Evolutionary conservation across 2,329 filamentous ascomycete species (phyloP).

Genomic region (Sporothrix protearum): DNA sequence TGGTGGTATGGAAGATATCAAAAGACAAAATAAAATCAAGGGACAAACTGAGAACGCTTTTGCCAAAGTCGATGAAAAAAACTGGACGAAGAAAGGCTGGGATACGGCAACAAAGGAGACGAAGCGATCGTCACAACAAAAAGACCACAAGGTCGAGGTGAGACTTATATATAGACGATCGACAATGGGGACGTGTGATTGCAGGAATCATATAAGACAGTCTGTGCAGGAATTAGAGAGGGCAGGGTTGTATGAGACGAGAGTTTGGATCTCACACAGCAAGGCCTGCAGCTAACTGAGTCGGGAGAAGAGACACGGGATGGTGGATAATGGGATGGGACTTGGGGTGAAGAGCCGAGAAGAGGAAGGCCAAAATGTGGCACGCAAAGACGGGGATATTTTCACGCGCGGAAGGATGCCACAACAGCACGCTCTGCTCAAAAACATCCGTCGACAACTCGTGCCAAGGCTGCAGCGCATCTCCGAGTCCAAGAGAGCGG

Average conservation of each 20-base stretch:
- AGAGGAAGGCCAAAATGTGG: not conserved
- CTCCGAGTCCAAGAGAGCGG: not conserved
- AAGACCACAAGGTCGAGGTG: not conserved
- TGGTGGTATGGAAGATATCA: no score
- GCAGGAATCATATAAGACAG: not conserved
- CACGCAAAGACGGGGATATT: not conserved
- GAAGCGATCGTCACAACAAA: not conserved
- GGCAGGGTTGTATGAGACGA: not conserved
- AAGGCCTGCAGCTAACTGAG: not conserved
- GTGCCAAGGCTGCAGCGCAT: not conserved
- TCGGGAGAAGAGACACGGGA: not conserved
- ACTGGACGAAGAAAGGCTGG: not conserved
- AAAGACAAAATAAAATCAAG: not conserved
- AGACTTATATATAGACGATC: conserved; percentile 17
- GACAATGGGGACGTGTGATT: not conserved
- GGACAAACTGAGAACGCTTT: not conserved
- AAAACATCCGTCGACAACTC: not conserved
- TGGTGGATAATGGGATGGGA: not conserved
- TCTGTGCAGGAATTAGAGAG: not conserved
- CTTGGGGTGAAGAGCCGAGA: no score
- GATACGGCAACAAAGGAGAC: not conserved
- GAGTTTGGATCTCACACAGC: not conserved
- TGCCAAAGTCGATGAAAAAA: not conserved
- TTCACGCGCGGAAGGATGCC: not conserved
- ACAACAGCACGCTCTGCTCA: not conserved